Evolutionary conservation across 83 land plant species (phyloP), one percentile per base, ranked within the genome.

Genomic region (Picea abies): DNA sequence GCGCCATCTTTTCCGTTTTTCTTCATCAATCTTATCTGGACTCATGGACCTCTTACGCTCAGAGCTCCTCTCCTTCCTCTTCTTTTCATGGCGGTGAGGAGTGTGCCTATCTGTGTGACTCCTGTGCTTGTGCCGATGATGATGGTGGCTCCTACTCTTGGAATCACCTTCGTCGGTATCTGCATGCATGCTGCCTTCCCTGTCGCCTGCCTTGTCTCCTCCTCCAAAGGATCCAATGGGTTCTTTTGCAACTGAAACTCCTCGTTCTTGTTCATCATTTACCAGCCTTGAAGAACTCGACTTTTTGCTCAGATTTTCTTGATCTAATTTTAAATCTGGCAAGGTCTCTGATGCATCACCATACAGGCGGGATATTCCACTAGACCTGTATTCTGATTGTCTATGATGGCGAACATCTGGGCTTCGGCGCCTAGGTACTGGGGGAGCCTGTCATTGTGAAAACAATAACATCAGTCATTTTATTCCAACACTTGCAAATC

Each of bases 121-220:
- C 41, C 80, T 78, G 12, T 66, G 69, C 12, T 61, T 78, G 16
- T 78, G 80, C 29, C 41, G 22, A 58, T 58, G 63, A 16, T 16
- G 80, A 60, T 15, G 80, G 9, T 78, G 25, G 39, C 80, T 26
- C 63, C 80, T 78, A 60, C 25, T 60, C 23, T 60, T 78, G 22
- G 63, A 78, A 60, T 60, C 80, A 78, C 52, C 12, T 22, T 78
- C 63, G 4, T 60, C 41, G 19, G 22, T 26, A 60, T 78, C 64
- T 58, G 63, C 41, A 29, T 78, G 64, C 9, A 16, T 60, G 20
- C 32, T 78, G 58, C 37, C 80, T 29, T 60, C 80, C 62, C 64
- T 78, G 64, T 78, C 63, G 60, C 37, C 49, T 70, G 3, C 77
- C 11, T 73, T 47, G 3, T 47, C 77, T 17, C 10, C n/a, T 19